Conservation (phyloP, 208 protist genomes). For the Acanthamoeba sp. region DNA sequence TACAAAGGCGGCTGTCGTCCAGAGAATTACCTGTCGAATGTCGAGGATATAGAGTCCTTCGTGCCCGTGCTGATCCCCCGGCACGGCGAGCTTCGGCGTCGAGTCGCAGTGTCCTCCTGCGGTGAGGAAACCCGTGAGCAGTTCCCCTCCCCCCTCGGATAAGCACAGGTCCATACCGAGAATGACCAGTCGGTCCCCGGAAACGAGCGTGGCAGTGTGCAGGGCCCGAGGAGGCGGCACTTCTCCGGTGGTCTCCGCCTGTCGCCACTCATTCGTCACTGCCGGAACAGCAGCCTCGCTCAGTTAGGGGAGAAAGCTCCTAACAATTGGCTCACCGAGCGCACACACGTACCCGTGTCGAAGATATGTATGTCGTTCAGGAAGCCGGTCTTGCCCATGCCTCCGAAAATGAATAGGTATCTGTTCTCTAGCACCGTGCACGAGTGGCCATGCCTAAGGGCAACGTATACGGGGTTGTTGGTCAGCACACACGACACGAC, state of each 20-base stretch:
- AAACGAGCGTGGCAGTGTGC: slow-evolving; percentile 50
- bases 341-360: slow-evolving; percentile 13
- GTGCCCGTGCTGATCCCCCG: not conserved
- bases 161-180: not conserved
- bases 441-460: slow-evolving; percentile 50
- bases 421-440: slow-evolving; percentile 67
- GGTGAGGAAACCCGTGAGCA: too few relatives aligned
- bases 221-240: slow-evolving; percentile 20
- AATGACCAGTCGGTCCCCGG: slow-evolving; percentile 36
- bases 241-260: slow-evolving; percentile 28
- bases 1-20: not conserved
- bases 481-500: not conserved
- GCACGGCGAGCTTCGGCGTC: not conserved
- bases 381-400: not conserved
- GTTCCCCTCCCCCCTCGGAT: too few relatives aligned
- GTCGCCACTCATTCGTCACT: slow-evolving; percentile 32
- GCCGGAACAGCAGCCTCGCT: not conserved
- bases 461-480: not conserved
- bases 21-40: slow-evolving; percentile 60
- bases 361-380: slow-evolving; percentile 53
- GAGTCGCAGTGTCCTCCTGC: not conserved
- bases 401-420: slow-evolving; percentile 63
- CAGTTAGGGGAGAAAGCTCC: too few relatives aligned
- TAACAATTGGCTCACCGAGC: not conserved
- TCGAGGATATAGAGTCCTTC: slow-evolving; percentile 56